Conservation (phyloP, 345 rosid species). For the Eutrema heterophyllum region DNA sequence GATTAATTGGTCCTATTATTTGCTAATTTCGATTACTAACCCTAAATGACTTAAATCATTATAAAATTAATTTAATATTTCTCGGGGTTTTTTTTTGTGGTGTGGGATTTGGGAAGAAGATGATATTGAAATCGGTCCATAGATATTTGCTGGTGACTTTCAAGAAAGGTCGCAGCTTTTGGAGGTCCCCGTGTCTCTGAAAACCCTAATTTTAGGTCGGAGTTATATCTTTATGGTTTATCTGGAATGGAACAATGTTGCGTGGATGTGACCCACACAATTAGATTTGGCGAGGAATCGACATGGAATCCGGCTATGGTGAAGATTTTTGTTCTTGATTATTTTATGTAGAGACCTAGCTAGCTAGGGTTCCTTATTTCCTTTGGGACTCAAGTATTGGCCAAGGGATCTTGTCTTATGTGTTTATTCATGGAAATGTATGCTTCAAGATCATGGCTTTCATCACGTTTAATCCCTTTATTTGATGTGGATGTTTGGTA, state of each 20-base stretch:
- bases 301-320: background rate
- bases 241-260: background rate
- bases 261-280: background rate
- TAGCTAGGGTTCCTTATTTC: slow-evolving; percentile 37
- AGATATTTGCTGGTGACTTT: slow-evolving; percentile 8
- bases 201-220: slow-evolving; percentile 40
- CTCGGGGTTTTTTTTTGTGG: background rate
- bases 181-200: slow-evolving; percentile 2
- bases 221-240: slow-evolving; percentile 3
- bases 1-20: slow-evolving; percentile 19
- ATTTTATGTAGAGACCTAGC: slow-evolving; percentile 11
- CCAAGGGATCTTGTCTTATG: background rate
- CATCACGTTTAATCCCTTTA: no score
- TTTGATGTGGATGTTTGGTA: no score
- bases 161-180: slow-evolving; percentile 2
- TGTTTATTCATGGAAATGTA: background rate
- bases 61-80: slow-evolving; percentile 14
- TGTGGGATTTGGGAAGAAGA: slow-evolving; percentile 9
- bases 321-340: slow-evolving; percentile 19
- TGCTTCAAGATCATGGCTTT: background rate
- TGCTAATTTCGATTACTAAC: slow-evolving; percentile 34
- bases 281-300: background rate
- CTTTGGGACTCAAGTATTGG: background rate
- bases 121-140: slow-evolving; percentile 21
- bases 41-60: slow-evolving; percentile 30